Evolutionary conservation across 169 alveolate species (phyloP).

Genomic region (Hammondia hammondi): DNA sequence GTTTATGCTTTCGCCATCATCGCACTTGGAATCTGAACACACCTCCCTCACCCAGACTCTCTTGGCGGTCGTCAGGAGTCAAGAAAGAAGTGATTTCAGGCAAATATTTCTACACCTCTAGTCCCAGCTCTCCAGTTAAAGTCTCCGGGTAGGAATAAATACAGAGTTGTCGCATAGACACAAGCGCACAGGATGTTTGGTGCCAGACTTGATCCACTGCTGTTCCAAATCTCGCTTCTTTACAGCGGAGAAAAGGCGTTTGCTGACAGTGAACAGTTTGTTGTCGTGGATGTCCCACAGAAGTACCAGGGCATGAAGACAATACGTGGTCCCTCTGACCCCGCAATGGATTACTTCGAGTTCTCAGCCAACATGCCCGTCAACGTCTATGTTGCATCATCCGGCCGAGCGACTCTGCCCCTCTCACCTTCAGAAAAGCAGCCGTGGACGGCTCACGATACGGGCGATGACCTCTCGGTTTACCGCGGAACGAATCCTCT

Average conservation of each 20-base stretch:
- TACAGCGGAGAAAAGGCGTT: slow-evolving; percentile 73
- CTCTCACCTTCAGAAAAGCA: neutral
- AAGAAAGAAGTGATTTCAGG: slow-evolving; percentile 75
- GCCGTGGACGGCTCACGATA: slow-evolving; percentile 48
- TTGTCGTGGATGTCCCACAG: slow-evolving; percentile 75
- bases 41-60: slow-evolving; percentile 63
- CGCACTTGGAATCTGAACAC: neutral
- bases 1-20: neutral
- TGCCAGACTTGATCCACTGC: slow-evolving; percentile 72
- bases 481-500: neutral
- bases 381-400: slow-evolving; percentile 77
- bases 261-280: slow-evolving; percentile 70
- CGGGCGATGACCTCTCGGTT: slow-evolving; percentile 9
- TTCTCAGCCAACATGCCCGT: slow-evolving; percentile 76
- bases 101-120: slow-evolving; percentile 75
- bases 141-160: slow-evolving; percentile 50
- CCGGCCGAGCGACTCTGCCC: slow-evolving; percentile 51
- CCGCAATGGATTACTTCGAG: slow-evolving; percentile 12
- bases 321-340: slow-evolving; percentile 67
- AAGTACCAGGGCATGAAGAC: slow-evolving; percentile 74
- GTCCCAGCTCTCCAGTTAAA: slow-evolving; percentile 62
- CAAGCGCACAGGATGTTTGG: neutral
- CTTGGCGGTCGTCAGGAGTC: slow-evolving; percentile 78
- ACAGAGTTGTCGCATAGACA: neutral
- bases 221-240: slow-evolving; percentile 72